phyloP scores from a whole-genome alignment of 768 basidiomycete species.

The Suillus americanus region DNA sequence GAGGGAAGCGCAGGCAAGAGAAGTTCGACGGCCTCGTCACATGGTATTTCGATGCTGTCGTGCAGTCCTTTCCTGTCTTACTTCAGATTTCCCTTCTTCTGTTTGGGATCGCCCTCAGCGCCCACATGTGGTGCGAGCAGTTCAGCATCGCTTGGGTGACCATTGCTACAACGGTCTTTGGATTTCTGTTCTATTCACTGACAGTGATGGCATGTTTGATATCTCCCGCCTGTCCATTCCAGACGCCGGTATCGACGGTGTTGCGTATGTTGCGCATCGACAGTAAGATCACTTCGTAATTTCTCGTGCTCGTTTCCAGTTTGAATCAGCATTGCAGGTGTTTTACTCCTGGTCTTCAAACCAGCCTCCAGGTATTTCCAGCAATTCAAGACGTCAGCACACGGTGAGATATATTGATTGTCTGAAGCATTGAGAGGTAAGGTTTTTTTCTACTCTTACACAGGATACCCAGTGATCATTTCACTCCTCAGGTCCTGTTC shows the following conservation, averaged over 20 bases:
- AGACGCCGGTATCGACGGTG: conserved; percentile 3
- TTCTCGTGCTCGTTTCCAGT: background rate
- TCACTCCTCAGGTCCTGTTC: background rate
- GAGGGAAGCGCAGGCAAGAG: conserved; percentile 9
- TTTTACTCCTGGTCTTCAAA: background rate
- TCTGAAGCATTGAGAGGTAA: background rate
- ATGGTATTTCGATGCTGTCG: conserved; percentile 14
- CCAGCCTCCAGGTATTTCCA: background rate
- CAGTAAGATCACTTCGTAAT: background rate
- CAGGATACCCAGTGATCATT: background rate
- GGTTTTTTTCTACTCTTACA: background rate
- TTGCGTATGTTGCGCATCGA: background rate
- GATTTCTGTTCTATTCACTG: background rate
- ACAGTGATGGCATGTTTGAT: conserved; percentile 6
- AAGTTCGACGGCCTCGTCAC: conserved; percentile 11
- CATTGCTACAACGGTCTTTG: background rate
- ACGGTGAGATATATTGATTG: background rate
- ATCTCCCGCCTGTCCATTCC: conserved; percentile 4
- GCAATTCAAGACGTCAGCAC: background rate
- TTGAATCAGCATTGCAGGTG: background rate
- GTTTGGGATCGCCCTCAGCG: conserved; percentile 11
- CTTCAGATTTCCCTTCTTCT: conserved; percentile 13
- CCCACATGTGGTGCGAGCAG: background rate
- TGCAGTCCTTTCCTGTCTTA: conserved; percentile 12
- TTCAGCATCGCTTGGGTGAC: conserved; percentile 1